These are phyloP conservation scores for Dysphania ambrosioides DNA, from an alignment of 148 eudicot genomes.

Conservation along the genomic window DNA sequence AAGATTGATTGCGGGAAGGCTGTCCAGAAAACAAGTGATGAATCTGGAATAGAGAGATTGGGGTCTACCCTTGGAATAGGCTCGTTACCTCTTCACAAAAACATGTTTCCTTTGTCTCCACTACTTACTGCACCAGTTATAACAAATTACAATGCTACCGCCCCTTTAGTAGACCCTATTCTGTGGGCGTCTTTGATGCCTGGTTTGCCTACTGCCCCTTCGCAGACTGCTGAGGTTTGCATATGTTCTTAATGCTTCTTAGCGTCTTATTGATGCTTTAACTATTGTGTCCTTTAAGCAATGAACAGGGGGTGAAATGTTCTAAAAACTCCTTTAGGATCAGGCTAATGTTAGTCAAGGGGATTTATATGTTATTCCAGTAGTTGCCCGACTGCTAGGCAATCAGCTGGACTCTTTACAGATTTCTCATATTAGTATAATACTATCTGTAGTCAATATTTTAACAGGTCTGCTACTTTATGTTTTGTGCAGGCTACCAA, in stretches of 20 bases:
- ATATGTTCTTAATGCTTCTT: constrained; percentile 9
- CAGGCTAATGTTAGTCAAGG: no score
- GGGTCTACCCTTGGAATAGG: constrained; percentile 42
- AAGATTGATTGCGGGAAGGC: constrained; percentile 65
- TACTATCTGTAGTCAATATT: not conserved
- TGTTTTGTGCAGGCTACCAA: constrained; percentile 59
- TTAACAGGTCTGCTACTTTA: constrained; percentile 5
- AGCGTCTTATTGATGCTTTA: not conserved
- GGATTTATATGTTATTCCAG: no score
- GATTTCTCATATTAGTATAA: no score
- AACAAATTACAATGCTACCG: constrained; percentile 64
- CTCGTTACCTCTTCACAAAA: constrained; percentile 55
- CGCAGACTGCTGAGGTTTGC: constrained; percentile 67
- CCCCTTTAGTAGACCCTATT: constrained; percentile 69
- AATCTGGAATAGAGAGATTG: constrained; percentile 47
- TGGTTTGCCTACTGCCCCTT: constrained; percentile 58
- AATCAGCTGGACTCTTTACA: no score
- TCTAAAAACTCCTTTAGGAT: no score
- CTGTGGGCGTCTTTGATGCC: constrained; percentile 81
- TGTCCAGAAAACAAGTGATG: constrained; percentile 50
- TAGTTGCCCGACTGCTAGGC: no score
- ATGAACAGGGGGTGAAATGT: no score
- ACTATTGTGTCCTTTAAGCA: no score
- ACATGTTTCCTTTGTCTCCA: constrained; percentile 55
- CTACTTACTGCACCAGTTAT: constrained; percentile 76